A percentile compares a stretch with the other conserved stretches of the same genome.
These are phyloP conservation scores for Adansonia madagascariensis DNA, from an alignment of 441 rosid genomes.

Conservation along the genomic window DNA sequence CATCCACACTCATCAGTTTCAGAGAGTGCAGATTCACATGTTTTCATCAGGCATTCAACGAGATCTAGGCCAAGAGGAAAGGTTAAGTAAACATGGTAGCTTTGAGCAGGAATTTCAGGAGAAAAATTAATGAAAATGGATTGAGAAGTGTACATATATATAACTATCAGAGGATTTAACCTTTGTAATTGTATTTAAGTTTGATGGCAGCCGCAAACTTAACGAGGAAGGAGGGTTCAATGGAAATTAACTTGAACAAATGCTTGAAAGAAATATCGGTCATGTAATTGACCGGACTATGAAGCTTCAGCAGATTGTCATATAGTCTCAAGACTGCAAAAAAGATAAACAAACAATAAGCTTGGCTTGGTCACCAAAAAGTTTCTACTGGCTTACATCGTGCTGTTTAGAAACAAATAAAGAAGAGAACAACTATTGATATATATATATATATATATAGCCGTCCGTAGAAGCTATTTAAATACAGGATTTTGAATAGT, in stretches of 20 bases:
- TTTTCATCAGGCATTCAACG: neutral
- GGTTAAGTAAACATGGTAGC: neutral
- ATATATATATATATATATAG: too few relatives aligned
- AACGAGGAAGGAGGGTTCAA: neutral
- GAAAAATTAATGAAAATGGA: neutral
- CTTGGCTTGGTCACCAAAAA: neutral
- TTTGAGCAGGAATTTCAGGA: neutral
- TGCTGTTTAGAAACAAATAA: neutral
- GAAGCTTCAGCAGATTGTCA: neutral
- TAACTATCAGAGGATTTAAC: too few relatives aligned
- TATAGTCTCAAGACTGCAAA: neutral
- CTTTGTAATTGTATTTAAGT: too few relatives aligned
- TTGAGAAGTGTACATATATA: neutral
- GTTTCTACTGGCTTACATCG: neutral
- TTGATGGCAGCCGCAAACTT: neutral
- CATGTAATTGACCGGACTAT: neutral
- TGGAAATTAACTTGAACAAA: neutral
- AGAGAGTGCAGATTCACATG: constrained; percentile 11
- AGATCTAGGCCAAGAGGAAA: constrained; percentile 22
- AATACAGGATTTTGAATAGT: too few relatives aligned
- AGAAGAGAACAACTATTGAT: neutral
- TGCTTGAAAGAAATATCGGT: constrained; percentile 4
- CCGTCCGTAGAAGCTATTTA: too few relatives aligned
- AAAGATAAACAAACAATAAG: neutral
- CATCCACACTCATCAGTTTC: constrained; percentile 30